phyloP scores from a whole-genome alignment of 768 basidiomycete species.

The Boletus vermiculosoides region DNA sequence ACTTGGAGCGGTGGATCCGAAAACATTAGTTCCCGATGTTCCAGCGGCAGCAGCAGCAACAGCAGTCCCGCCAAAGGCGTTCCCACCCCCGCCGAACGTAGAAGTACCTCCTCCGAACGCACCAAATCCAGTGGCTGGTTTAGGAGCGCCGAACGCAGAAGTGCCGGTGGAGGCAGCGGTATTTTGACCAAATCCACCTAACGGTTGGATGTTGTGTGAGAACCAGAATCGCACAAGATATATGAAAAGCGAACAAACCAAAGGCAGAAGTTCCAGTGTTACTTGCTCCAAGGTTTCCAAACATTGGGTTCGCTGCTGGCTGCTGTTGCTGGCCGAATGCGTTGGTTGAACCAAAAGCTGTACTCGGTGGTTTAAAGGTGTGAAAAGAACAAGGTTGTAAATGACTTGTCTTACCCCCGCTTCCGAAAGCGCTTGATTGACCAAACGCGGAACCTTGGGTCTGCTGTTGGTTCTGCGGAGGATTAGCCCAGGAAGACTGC shows the following conservation, averaged over 20 bases:
- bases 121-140: slow-evolving; percentile 75
- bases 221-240: slow-evolving; percentile 1
- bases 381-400: slow-evolving; percentile 27
- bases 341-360: slow-evolving; percentile 53
- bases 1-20: slow-evolving; percentile 33
- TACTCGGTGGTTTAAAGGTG: slow-evolving; percentile 25
- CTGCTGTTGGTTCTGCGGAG: slow-evolving; percentile 61
- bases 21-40: slow-evolving; percentile 33
- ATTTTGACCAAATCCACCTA: slow-evolving; percentile 44
- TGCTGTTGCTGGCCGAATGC: slow-evolving; percentile 69
- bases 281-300: slow-evolving; percentile 55
- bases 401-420: slow-evolving; percentile 40
- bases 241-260: slow-evolving; percentile 27
- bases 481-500: slow-evolving; percentile 68
- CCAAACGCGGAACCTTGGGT: slow-evolving; percentile 62
- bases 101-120: slow-evolving; percentile 62
- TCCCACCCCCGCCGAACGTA: slow-evolving; percentile 46
- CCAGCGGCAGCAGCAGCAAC: slow-evolving; percentile 29
- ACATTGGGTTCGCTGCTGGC: slow-evolving; percentile 78
- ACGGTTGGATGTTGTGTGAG: slow-evolving; percentile 7
- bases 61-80: slow-evolving; percentile 41
- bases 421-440: slow-evolving; percentile 64
- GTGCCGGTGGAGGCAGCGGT: slow-evolving; percentile 35
- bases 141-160: slow-evolving; percentile 61
- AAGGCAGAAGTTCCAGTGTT: slow-evolving; percentile 36